These are phyloP conservation scores for Rhizopus arrhizus DNA, from an alignment of 371 early-diverging fungal species.

Conservation along the genomic window DNA sequence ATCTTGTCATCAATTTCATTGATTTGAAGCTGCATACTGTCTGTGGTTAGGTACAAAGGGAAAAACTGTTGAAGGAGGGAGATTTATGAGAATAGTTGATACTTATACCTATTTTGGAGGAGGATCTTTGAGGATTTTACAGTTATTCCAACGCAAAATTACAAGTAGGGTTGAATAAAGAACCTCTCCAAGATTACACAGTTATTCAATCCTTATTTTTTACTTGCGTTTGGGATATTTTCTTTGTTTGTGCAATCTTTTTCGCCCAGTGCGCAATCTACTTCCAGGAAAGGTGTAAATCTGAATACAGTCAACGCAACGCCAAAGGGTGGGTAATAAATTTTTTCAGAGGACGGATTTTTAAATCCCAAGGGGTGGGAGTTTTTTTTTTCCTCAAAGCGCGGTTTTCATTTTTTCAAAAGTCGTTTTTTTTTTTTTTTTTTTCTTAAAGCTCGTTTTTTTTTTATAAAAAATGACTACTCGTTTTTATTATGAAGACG, in stretches of 20 bases:
- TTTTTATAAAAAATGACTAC: conserved; percentile 9
- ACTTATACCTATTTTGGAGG: conserved; percentile 4
- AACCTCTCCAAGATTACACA: conserved; percentile 10
- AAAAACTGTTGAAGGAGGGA: conserved; percentile 1
- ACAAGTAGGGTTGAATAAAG: conserved; percentile 6
- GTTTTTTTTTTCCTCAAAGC: too few relatives aligned
- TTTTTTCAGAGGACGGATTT: neutral
- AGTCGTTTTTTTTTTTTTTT: too few relatives aligned
- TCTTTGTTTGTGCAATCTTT: neutral
- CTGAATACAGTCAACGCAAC: too few relatives aligned
- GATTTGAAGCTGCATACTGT: too few relatives aligned
- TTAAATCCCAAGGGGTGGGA: neutral
- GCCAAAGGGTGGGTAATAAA: neutral
- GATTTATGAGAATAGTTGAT: conserved; percentile 3
- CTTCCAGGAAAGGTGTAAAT: conserved; percentile 7
- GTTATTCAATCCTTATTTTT: conserved; percentile 9
- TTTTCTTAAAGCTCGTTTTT: neutral
- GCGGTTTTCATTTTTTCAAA: too few relatives aligned
- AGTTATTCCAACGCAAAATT: conserved; percentile 5
- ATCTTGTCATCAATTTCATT: too few relatives aligned
- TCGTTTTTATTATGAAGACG: conserved; percentile 27
- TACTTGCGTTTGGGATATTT: neutral
- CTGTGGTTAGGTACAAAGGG: conserved; percentile 8
- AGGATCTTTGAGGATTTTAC: conserved; percentile 5
- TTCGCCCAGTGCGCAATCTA: neutral